Evolutionary conservation across 83 land plant genomes (phyloP).

Genomic region (Picea abies): DNA sequence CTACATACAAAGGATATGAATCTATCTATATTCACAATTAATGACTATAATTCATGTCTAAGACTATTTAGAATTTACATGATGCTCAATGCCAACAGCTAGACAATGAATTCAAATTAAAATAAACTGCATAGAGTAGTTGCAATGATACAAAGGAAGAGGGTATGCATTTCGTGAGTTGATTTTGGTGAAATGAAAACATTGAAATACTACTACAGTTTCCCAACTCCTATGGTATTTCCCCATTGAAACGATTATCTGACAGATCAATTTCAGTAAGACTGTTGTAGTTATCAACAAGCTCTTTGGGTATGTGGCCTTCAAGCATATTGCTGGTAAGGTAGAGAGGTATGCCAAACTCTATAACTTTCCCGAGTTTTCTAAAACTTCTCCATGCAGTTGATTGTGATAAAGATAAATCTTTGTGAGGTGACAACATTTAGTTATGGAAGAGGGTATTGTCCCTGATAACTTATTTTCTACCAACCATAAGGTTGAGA

Average conservation of each 20-base stretch:
- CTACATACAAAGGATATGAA: no score
- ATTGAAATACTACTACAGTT: constrained; percentile 38
- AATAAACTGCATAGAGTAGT: no score
- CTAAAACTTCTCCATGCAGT: constrained; percentile 40
- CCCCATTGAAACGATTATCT: constrained; percentile 41
- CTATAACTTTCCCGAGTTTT: constrained; percentile 23
- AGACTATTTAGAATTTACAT: no score
- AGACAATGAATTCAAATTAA: no score
- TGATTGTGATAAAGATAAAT: constrained; percentile 16
- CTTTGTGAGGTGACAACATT: constrained; percentile 1
- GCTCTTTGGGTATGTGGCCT: constrained; percentile 54
- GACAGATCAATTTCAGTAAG: constrained; percentile 30
- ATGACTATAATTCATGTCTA: no score
- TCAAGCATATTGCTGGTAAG: constrained; percentile 52
- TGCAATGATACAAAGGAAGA: no score
- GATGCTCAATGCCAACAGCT: no score
- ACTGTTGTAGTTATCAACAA: constrained; percentile 33
- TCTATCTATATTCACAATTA: no score
- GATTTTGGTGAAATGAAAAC: constrained; percentile 31
- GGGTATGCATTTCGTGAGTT: no score
- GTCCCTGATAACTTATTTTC: constrained; percentile 37
- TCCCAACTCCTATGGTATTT: constrained; percentile 40
- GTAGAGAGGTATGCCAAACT: constrained; percentile 46
- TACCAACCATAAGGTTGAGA: constrained; percentile 35
- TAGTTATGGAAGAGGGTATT: constrained; percentile 42